A percentile compares a stretch with the other conserved stretches of the same genome.
phyloP scores from a whole-genome alignment of 345 rosid species.

The Gossypium herbaceum region DNA sequence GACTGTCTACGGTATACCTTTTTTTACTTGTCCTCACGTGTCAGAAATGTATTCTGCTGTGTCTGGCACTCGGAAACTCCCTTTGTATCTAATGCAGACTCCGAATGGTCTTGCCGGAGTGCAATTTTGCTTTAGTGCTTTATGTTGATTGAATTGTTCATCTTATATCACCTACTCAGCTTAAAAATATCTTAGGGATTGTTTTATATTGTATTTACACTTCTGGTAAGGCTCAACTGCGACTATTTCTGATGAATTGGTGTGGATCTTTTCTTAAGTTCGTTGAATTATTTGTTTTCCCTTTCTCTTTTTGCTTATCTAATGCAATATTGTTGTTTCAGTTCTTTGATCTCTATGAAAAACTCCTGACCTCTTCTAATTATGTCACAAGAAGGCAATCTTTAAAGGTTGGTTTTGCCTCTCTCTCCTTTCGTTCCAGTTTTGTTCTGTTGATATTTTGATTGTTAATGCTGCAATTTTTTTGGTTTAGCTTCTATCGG shows the following conservation, averaged over 20 bases:
- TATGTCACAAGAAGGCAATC: slow-evolving; percentile 99
- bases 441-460: background rate
- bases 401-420: slow-evolving; percentile 59
- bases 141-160: slow-evolving; percentile 7
- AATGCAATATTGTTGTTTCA: slow-evolving; percentile 37
- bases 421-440: background rate
- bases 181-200: background rate
- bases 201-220: background rate
- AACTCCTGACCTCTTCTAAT: slow-evolving; percentile 77
- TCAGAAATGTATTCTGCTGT: background rate
- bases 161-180: background rate
- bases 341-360: slow-evolving; percentile 87
- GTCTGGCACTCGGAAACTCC: background rate
- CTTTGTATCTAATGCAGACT: background rate
- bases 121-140: slow-evolving; percentile 9
- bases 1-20: background rate
- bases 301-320: slow-evolving; percentile 18
- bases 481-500: slow-evolving; percentile 76
- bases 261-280: slow-evolving; percentile 23
- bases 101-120: background rate
- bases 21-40: background rate
- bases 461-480: slow-evolving; percentile 12
- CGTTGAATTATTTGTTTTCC: slow-evolving; percentile 5
- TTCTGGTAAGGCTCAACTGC: background rate
- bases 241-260: background rate